Percentiles rank a stretch among this genome's conserved stretches.
Conservation (phyloP, 306 rosid genomes). For the Erythrophleum fordii region DNA sequence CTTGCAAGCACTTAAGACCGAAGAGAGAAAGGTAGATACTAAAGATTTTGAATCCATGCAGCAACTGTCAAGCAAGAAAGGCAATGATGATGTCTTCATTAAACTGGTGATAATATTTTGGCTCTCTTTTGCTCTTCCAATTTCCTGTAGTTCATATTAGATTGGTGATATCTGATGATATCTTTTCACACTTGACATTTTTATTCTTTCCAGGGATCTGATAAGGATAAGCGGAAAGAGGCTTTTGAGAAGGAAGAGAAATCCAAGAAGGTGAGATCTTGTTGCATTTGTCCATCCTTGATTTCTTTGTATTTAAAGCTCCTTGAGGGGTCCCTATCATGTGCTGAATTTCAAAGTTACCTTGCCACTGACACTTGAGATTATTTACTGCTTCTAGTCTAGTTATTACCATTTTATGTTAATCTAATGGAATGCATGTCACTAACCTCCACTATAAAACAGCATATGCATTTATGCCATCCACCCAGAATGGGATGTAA, state of each 20-base stretch:
- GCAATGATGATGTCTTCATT: slow-evolving; percentile 59
- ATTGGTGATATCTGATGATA: not conserved
- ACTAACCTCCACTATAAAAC: too few species aligned
- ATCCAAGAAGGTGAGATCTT: slow-evolving; percentile 59
- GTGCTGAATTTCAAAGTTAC: too few species aligned
- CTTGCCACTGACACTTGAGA: too few species aligned
- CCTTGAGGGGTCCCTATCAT: not conserved
- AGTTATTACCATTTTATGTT: too few species aligned
- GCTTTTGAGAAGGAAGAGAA: slow-evolving; percentile 68
- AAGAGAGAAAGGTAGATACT: slow-evolving; percentile 63
- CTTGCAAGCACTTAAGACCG: slow-evolving; percentile 49
- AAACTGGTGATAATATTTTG: slow-evolving; percentile 58
- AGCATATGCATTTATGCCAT: too few species aligned
- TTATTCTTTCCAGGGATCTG: slow-evolving; percentile 51
- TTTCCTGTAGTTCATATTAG: not conserved
- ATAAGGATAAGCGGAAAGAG: slow-evolving; percentile 69
- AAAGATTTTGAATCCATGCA: slow-evolving; percentile 68
- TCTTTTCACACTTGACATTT: not conserved
- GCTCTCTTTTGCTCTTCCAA: not conserved
- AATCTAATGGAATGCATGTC: too few species aligned
- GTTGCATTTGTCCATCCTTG: not conserved
- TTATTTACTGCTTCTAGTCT: too few species aligned
- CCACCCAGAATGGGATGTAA: too few species aligned
- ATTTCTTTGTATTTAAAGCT: not conserved
- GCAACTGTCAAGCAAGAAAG: slow-evolving; percentile 63